Percentiles rank a stretch among this genome's conserved stretches.
These are phyloP conservation scores for Stropharia rugosoannulata DNA, from an alignment of 768 basidiomycete species.

Conservation along the genomic window DNA sequence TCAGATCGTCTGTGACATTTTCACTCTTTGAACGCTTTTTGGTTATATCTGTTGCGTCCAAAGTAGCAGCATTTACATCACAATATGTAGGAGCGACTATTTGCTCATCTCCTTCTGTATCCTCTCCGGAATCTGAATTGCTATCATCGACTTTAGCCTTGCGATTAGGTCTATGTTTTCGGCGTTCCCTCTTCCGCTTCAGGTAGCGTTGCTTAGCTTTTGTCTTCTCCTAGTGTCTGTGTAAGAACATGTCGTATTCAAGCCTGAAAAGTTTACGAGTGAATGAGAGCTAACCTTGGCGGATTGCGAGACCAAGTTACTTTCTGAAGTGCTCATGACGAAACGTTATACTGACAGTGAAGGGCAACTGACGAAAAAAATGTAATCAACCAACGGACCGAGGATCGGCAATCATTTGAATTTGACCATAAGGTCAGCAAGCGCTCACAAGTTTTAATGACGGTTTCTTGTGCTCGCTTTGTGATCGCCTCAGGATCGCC, in stretches of 20 bases:
- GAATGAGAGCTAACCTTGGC: conserved; percentile 8
- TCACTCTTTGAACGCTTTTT: conserved; percentile 12
- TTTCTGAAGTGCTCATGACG: background rate
- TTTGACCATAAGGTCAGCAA: no score
- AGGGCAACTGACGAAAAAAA: no score
- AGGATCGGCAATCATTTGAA: no score
- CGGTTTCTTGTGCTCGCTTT: no score
- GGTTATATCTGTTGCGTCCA: conserved; percentile 1
- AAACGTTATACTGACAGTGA: no score
- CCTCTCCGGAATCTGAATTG: conserved; percentile 2
- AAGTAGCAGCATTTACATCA: background rate
- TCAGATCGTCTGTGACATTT: background rate
- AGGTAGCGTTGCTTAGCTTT: conserved; percentile 30
- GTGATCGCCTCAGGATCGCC: no score
- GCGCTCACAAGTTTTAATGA: no score
- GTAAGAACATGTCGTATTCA: conserved; percentile 12
- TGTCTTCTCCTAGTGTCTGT: conserved; percentile 24
- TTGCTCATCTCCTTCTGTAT: conserved; percentile 1
- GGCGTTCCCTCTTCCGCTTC: conserved; percentile 29
- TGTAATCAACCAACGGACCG: no score
- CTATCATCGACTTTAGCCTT: conserved; percentile 2
- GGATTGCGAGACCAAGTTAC: background rate
- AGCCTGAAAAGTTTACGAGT: background rate
- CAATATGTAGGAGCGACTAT: background rate
- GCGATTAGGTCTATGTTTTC: conserved; percentile 20